Evolutionary conservation across 352 stramenopile species (phyloP).

Genomic region (Phytophthora ohioensis): DNA sequence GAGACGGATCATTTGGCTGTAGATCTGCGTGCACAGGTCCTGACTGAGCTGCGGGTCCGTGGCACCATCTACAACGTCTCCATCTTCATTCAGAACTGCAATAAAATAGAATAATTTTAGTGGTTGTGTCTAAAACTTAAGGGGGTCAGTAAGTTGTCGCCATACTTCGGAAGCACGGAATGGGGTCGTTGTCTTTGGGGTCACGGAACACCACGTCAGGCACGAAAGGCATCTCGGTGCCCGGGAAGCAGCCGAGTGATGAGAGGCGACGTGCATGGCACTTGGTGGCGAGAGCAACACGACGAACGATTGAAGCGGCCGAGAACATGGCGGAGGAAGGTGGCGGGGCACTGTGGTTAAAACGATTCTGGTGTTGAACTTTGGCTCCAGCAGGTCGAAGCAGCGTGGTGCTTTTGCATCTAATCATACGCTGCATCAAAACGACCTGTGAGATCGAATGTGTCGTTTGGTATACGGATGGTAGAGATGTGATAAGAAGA

Average conservation of each 20-base stretch:
- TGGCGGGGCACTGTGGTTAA: slow-evolving; percentile 1
- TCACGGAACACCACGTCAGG: slow-evolving; percentile 89
- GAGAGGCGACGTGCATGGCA: slow-evolving; percentile 17
- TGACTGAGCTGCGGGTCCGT: slow-evolving; percentile 78
- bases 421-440: slow-evolving; percentile 46
- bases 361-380: slow-evolving; percentile 35
- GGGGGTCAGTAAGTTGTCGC: not conserved
- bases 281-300: not conserved
- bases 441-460: slow-evolving; percentile 11
- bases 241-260: slow-evolving; percentile 70
- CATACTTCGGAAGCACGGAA: slow-evolving; percentile 92
- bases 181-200: slow-evolving; percentile 82
- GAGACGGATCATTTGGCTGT: slow-evolving; percentile 85
- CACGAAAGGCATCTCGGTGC: slow-evolving; percentile 90
- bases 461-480: slow-evolving; percentile 16
- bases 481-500: not conserved
- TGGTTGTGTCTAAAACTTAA: not conserved
- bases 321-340: slow-evolving; percentile 27
- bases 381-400: slow-evolving; percentile 3
- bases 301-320: slow-evolving; percentile 17
- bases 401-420: slow-evolving; percentile 27
- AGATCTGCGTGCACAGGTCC: slow-evolving; percentile 88
- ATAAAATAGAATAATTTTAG: slow-evolving; percentile 17
- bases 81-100: slow-evolving; percentile 87
- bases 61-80: slow-evolving; percentile 76